These are phyloP conservation scores for Laguncularia racemosa DNA, from an alignment of 345 rosid genomes.

Conservation along the genomic window DNA sequence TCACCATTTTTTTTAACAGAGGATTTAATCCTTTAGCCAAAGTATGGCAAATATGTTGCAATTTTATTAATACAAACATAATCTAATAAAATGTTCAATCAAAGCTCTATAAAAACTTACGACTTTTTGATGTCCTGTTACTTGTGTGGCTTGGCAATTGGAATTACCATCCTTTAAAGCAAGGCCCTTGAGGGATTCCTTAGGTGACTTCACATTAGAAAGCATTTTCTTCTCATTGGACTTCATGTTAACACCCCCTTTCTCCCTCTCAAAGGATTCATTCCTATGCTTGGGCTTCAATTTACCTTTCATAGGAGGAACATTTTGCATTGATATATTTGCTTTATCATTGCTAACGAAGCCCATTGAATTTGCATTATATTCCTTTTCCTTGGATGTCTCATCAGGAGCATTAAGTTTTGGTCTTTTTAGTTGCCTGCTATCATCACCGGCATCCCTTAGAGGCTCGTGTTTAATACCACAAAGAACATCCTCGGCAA, in stretches of 20 bases:
- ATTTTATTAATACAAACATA: neutral
- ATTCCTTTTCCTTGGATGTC: constrained; percentile 18
- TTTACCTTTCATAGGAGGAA: constrained; percentile 11
- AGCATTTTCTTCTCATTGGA: constrained; percentile 19
- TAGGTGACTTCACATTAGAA: constrained; percentile 20
- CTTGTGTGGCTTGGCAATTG: constrained; percentile 27
- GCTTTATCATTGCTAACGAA: constrained; percentile 12
- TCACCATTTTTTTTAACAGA: too few species aligned
- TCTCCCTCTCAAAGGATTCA: constrained; percentile 16
- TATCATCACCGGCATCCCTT: neutral
- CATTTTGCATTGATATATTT: constrained; percentile 6
- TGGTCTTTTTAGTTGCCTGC: constrained; percentile 42
- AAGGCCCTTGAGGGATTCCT: constrained; percentile 11
- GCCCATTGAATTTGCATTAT: constrained; percentile 18
- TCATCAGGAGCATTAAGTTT: constrained; percentile 22
- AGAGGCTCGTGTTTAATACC: neutral
- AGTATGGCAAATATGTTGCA: neutral
- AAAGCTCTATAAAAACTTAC: constrained; percentile 44
- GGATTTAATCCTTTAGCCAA: too few species aligned
- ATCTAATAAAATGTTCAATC: neutral
- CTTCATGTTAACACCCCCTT: constrained; percentile 17
- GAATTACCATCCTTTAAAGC: constrained; percentile 18
- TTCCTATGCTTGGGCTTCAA: constrained; percentile 10
- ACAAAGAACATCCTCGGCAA: constrained; percentile 22
- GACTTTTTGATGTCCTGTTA: constrained; percentile 31